Base-by-base conservation (phyloP, 495 filamentous ascomycete genomes). In the Penicillium canescens region DNA sequence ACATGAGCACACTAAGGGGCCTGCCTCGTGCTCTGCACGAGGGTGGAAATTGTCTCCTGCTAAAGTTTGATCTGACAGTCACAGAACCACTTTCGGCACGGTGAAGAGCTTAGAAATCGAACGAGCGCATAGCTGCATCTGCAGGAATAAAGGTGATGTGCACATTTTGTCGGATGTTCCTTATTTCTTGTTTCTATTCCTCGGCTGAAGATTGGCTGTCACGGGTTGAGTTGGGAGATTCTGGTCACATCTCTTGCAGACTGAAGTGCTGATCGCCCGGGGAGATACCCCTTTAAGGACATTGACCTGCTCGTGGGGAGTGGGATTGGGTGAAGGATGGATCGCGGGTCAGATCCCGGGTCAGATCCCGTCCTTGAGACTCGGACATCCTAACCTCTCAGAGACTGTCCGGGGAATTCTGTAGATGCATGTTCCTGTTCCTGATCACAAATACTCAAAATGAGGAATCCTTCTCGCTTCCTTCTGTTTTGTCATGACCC, bases 31-130 rank as follows among this genome's bases (percentile, higher is more conserved):
- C 23, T 13, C 53, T 52, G 55, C 55, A 52, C 23, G 38, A 43
- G 37, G 42, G 52, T 56, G 57, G 57, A 36, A 50, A 55, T 31
- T 4, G 33, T n/a, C 49, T 36, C 50, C 45, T 34, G 23, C 37
- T 35, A 28, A 28, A 23, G 18, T 46, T 50, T 16, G 41, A 54
- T 49, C 42, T 49, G 43, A 43, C 36, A 57, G 18, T 40, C n/a
- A 40, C 37, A 10, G 37, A 34, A 31, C 18, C 44, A 14, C 10
- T 46, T 56, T 52, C n/a, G 34, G 31, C 43, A 11, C 35, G 28
- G 46, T 14, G 50, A 50, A 47, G 40, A 48, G 12, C n/a, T 31
- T 12, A 13, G 11, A 40, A 46, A 16, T n/a, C 24, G 34, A 20
- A 40, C 37, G 33, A 43, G 52, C 36, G 23, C 12, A 16, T 28